Evolutionary conservation across 805 yeast species (phyloP), one percentile per base, ranked within the genome.

Genomic region (Candida sakaeoensis): DNA sequence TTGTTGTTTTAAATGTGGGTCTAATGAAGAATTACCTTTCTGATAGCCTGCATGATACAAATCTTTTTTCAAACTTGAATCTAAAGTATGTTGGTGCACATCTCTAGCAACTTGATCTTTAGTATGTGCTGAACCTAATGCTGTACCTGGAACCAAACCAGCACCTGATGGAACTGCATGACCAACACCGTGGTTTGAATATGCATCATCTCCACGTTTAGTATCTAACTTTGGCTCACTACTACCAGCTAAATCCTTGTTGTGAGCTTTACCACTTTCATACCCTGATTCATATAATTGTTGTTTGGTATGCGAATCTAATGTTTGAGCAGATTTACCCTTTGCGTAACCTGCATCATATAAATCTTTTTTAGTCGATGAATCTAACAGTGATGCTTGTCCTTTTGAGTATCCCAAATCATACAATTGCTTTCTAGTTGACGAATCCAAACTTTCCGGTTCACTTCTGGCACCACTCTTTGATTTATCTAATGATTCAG

Each of bases 91-190:
- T 19, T 33, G 36, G 23, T 33, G 36, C 22, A 23, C 19, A 19
- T 33, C 36, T 22, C 12, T 23, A 3, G 17, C 4, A 33, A 33
- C 36, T 33, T 33, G 27, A 7, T 33, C 28, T 16, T 33, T 33
- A n/a, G 36, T 33, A 33, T n/a, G 16, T 8, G 28, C 3, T 15
- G 36, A 33, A 14, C 36, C 36, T 23, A 33, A 12, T 15, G 15
- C 28, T n/a, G 24, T 17, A 23, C 36, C 47, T 14, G 36, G 40
- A 28, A 21, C 33, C 15, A 22, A 17, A 18, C 34, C 45, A n/a
- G 38, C 35, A 13, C 33, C 44, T 24, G 34, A 36, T 25, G 46
- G 21, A 24, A 24, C 37, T 32, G 44, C 23, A 23, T 33, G 15
- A 13, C 28, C 36, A 23, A 23, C 28, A 23, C 36, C 36, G 15